Conservation (phyloP, 2,329 filamentous ascomycete species). For the Colletotrichum viniferum region DNA sequence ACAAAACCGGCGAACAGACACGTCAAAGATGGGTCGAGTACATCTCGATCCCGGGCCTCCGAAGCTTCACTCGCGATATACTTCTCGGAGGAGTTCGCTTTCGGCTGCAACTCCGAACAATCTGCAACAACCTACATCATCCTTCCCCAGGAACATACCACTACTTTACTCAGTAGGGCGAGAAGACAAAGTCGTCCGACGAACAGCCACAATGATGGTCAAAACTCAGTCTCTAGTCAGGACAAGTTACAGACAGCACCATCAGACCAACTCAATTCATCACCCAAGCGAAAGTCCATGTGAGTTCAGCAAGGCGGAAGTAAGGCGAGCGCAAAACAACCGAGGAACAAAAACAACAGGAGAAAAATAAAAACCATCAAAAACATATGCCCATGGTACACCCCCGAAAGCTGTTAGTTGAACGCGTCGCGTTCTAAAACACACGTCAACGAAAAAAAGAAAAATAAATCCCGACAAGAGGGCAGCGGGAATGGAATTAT, state of each 20-base stretch:
- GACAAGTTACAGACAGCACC: background rate
- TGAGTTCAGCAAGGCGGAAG: background rate
- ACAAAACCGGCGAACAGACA: background rate
- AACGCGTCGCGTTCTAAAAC: background rate
- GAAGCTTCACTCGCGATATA: background rate
- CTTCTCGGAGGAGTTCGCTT: background rate
- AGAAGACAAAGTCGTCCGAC: background rate
- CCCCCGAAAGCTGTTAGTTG: background rate
- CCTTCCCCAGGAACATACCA: background rate
- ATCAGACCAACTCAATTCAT: conserved; percentile 18
- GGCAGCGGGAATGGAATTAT: background rate
- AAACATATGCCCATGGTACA: background rate
- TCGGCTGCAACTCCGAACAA: background rate
- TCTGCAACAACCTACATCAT: background rate
- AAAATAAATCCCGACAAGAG: background rate
- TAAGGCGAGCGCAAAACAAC: background rate
- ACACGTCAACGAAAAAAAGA: background rate
- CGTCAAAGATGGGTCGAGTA: background rate
- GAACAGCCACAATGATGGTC: background rate
- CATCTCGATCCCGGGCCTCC: background rate
- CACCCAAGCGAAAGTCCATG: background rate
- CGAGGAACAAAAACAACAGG: background rate
- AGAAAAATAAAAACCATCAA: background rate
- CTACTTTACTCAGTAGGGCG: background rate
- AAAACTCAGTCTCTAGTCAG: background rate